phyloP scores from a whole-genome alignment of 208 protist species.

The Perkinsela sp. region DNA sequence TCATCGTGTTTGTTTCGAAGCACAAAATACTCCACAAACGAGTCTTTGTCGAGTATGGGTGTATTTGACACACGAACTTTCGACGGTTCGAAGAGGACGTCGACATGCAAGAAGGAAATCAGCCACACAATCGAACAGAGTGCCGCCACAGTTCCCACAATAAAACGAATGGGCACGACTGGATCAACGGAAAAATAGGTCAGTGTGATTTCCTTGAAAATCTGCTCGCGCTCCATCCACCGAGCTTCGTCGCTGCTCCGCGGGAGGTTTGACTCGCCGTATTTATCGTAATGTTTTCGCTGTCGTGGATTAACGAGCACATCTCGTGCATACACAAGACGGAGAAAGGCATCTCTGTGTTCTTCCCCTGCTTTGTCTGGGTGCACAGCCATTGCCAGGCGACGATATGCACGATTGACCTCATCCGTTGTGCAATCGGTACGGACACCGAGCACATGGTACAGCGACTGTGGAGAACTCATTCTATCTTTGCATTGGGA shows the following conservation, averaged over 20 bases:
- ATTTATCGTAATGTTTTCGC: neutral
- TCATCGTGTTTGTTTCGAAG: neutral
- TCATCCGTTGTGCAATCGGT: neutral
- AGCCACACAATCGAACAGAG: no score
- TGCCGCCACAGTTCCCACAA: no score
- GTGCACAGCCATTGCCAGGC: neutral
- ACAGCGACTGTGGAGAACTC: no score
- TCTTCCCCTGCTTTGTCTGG: neutral
- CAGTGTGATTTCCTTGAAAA: no score
- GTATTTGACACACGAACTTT: no score
- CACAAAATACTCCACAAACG: no score
- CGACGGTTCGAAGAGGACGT: no score
- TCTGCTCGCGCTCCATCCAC: neutral
- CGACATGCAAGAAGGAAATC: no score
- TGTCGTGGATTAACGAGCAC: neutral
- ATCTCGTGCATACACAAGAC: neutral
- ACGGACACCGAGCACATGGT: neutral
- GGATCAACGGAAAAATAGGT: no score
- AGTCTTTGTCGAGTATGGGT: no score
- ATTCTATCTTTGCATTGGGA: no score
- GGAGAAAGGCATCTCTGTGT: neutral
- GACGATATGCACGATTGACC: neutral
- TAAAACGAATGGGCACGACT: no score
- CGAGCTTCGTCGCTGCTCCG: neutral
- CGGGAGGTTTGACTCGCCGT: neutral